Base-by-base conservation (phyloP, 1,284 basidiomycete genomes). In the Moesziomyces sp. region DNA sequence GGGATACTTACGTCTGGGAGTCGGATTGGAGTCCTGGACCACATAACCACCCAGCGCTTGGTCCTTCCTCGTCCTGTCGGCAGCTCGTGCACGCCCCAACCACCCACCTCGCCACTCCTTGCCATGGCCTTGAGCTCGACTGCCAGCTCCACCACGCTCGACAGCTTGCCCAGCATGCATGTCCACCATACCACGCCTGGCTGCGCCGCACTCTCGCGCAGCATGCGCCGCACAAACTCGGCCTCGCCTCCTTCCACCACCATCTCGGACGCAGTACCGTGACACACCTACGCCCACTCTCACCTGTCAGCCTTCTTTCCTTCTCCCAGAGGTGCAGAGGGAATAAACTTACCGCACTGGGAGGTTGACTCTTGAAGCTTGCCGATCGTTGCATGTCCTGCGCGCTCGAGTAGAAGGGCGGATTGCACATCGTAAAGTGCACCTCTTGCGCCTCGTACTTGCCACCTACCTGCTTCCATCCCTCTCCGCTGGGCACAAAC, bases 401-500 rank as follows among this genome's bases (percentile, higher is more conserved):
- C 0, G 83, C 77, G 53, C 89, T 92, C 14, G 86, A 83, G 81
- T 96, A 98, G 85, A 98, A 98, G 0, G 95, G 95, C 0, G 96
- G 96, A 81, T 98, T 98, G 85, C 94, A 97, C 90, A 98, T 93
- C 0, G 90, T 90, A 74, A 95, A 69, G 19, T 75, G 38, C 26
- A 60, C 68, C 40, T 14, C 24, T 38, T 14, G 14, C 16, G 35
- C 23, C 21, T 10, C 30, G 0, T 23, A 45, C 16, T 28, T 6
- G 16, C 1, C 16, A 9, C 24, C 24, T 4, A 53, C 43, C 33
- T 11, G 35, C 19, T 42, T 18, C 23, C 21, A 26, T 5, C 21
- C 18, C 11, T 19, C 23, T 8, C 35, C 47, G 0, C n/a, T 86
- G 33, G 86, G 85, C 5, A 92, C 85, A 40, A 93, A 87, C 0